Evolutionary conservation across 768 basidiomycete species (phyloP), one percentile per base, ranked within the genome.

Genomic region (Mycena kentingensis): DNA sequence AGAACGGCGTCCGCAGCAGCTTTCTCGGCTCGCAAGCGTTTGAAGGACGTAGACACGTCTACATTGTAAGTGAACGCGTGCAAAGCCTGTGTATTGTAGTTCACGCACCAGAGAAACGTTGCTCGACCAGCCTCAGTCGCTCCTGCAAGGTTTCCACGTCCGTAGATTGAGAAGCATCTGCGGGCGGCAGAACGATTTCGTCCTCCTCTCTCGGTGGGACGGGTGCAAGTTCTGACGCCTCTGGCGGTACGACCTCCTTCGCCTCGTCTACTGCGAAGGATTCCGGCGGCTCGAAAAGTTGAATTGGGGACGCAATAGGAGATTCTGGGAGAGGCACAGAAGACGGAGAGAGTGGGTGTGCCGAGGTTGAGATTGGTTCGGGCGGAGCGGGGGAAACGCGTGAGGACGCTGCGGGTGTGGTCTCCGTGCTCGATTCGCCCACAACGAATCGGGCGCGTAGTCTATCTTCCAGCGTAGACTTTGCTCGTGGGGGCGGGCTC

Each of bases 21-120:
- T 61, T 86, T 87, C 69, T 92, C 87, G 0, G 82, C 79, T 58
- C 89, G 88, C 29, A 93, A 71, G 56, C 79, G 77, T 65, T 88
- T 85, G 73, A 87, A 90, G 11, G 90, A 90, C 3, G 75, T 79
- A 10, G 90, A 88, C 3, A 93, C 81, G 63, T 91, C 91, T 93
- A 43, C n/a, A 46, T 5, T 8, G 19, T 19, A 18, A 7, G 36
- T 37, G 11, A 32, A 37, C 12, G 7, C 36, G 19, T 10, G 12
- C 7, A 37, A 37, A 6, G 41, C 22, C 25, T 24, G n/a, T 5
- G 18, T 31, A 39, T 21, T 34, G 4, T 49, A 35, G 5, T 18
- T 39, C 24, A 39, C 67, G 54, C 65, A 87, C 90, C 89, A 55
- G 83, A 60, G 63, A 93, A 91, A n/a, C 85, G 77, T 65, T 89